Percentiles rank a stretch among this genome's conserved stretches.
These are phyloP conservation scores for Paspalum vaginatum DNA, from an alignment of 176 grass and related monocot species.

Conservation along the genomic window DNA sequence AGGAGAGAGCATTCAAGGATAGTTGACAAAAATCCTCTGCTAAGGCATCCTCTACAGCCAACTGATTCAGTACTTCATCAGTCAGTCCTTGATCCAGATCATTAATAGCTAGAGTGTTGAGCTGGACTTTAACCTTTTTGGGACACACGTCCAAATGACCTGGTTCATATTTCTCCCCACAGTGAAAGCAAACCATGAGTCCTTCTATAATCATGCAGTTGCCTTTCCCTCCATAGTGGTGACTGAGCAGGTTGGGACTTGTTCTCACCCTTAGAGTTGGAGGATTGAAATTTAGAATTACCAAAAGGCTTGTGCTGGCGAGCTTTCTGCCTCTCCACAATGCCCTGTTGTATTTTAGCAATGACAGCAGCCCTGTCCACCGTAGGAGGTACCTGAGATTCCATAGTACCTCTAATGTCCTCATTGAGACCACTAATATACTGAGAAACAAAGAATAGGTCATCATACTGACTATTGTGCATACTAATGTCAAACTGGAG, in stretches of 20 bases:
- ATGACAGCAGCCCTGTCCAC: too few species aligned
- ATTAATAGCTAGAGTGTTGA: neutral
- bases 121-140: neutral
- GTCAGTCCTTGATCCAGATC: neutral
- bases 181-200: fast-evolving
- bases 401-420: too few species aligned
- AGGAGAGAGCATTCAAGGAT: neutral
- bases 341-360: too few species aligned
- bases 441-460: too few species aligned
- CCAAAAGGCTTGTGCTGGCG: too few species aligned
- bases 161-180: neutral
- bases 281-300: too few species aligned
- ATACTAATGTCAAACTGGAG: too few species aligned
- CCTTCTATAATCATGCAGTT: neutral
- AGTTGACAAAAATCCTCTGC: fast-evolving
- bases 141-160: fast-evolving
- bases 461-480: too few species aligned
- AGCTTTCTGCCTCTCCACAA: too few species aligned
- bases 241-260: fast-evolving
- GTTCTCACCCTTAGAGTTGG: neutral
- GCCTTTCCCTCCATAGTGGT: neutral
- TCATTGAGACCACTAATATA: too few species aligned
- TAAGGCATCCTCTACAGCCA: fast-evolving
- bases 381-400: too few species aligned
- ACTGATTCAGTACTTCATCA: neutral